Evolutionary conservation across 2,329 filamentous ascomycete genomes (phyloP), one percentile per base, ranked within the genome.

Genomic region (Penicillium sp.): DNA sequence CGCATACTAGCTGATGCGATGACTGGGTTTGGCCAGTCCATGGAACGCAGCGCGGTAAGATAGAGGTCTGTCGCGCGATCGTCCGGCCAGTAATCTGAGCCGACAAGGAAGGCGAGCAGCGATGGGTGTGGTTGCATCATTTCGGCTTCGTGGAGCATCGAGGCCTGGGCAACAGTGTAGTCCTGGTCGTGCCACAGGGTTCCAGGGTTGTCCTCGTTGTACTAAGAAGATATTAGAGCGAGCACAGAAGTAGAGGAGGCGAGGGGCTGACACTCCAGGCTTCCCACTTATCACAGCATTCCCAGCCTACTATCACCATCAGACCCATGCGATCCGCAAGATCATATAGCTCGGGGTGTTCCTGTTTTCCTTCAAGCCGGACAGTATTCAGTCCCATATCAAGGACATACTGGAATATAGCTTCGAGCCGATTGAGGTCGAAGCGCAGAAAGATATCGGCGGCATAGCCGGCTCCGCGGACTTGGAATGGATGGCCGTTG

Each of bases 251-350:
- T 13, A 41, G 35, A 41, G 17, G 31, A 15, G 26, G 26, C 7
- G 23, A 21, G 6, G 15, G 8, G 1, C 69, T 62, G 60, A 75
- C 74, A 17, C 69, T 71, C 86, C 86, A 90, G 0, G 82, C 84
- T 68, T 90, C 87, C 87, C 87, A 90, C 70, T 89, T 89, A 66
- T 89, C 85, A 70, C 87, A 90, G 71, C 87, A 90, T 63, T 89
- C 86, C 86, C 86, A 90, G 0, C 87, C 87, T 0, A 86, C 77
- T 44, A 90, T 76, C 0, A 89, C 73, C 85, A 90, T 88, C 41
- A 89, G 68, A 0, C 87, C 87, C 67, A 88, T 75, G 3, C 80
- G 76, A 67, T 89, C 86, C 1, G 86, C 84, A 2, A 88, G 75
- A 0, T 84, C 78, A 67, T 88, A 90, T 0, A 90, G 74, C 64